Percentiles rank a stretch among this genome's conserved stretches.
Conservation (phyloP, 2,329 filamentous ascomycete species). For the Cryphonectria carpinicola region DNA sequence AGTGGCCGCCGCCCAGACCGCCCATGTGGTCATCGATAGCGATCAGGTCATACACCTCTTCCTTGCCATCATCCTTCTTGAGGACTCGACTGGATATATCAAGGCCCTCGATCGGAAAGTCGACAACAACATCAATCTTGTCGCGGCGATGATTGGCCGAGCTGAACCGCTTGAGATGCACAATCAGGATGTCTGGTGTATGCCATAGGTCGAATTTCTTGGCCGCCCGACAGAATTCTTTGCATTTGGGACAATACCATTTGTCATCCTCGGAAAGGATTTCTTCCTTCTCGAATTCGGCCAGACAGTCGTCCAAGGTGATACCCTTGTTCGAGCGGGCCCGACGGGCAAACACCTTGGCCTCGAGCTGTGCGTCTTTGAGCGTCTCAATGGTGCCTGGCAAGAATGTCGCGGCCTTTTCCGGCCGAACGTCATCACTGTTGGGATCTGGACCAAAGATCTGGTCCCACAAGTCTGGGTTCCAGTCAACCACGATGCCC, state of each 20-base stretch:
- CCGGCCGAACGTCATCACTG: slow-evolving; percentile 51
- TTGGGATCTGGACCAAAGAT: slow-evolving; percentile 63
- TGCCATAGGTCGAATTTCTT: slow-evolving; percentile 99
- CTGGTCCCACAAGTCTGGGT: slow-evolving; percentile 66
- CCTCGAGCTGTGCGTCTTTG: slow-evolving; percentile 67
- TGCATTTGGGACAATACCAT: slow-evolving; percentile 97
- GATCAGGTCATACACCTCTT: slow-evolving; percentile 88
- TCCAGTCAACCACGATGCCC: slow-evolving; percentile 87
- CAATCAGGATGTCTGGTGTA: slow-evolving; percentile 89
- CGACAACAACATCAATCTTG: slow-evolving; percentile 88
- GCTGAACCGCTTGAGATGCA: slow-evolving; percentile 95
- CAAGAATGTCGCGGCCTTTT: slow-evolving; percentile 63
- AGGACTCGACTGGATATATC: slow-evolving; percentile 82
- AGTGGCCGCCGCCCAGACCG: slow-evolving; percentile 91
- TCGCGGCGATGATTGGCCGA: slow-evolving; percentile 80
- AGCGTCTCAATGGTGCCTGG: slow-evolving; percentile 50
- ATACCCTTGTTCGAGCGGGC: slow-evolving; percentile 75
- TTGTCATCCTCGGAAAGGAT: slow-evolving; percentile 93
- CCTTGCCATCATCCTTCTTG: slow-evolving; percentile 77
- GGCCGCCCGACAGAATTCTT: slow-evolving; percentile 86
- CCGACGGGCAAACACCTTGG: slow-evolving; percentile 64
- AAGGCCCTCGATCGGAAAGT: slow-evolving; percentile 87
- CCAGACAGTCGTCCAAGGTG: slow-evolving; percentile 85
- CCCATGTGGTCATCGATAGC: slow-evolving; percentile 96
- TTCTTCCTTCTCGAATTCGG: slow-evolving; percentile 93